phyloP scores from a whole-genome alignment of 2,329 filamentous ascomycete species.

The Penicillium sumatraense region DNA sequence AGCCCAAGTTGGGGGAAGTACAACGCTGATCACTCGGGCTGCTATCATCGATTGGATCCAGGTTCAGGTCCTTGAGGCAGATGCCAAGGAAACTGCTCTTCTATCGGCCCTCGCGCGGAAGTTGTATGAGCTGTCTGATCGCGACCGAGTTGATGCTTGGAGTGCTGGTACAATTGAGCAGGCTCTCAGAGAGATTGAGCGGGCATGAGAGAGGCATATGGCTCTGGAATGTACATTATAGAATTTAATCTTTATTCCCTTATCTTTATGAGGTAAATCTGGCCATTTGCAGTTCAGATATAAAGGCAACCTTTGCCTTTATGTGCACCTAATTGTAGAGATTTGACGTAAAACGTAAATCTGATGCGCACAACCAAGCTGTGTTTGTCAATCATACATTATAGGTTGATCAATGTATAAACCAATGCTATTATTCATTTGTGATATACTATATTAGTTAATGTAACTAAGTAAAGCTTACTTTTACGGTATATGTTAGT shows the following conservation, averaged over 20 bases:
- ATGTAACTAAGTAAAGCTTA: too few relatives aligned
- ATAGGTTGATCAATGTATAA: too few relatives aligned
- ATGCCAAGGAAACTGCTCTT: constrained; percentile 44
- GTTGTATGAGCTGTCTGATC: constrained; percentile 69
- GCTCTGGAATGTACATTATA: constrained; percentile 12
- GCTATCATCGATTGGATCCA: constrained; percentile 77
- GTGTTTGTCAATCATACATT: too few relatives aligned
- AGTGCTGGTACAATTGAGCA: constrained; percentile 56
- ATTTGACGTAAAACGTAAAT: too few relatives aligned
- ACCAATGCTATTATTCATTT: too few relatives aligned
- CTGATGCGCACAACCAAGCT: too few relatives aligned
- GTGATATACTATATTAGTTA: too few relatives aligned
- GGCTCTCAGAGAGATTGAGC: constrained; percentile 25
- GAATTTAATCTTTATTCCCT: neutral
- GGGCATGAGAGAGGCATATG: constrained; percentile 2
- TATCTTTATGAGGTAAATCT: neutral
- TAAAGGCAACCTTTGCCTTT: too few relatives aligned
- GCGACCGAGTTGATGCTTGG: constrained; percentile 69
- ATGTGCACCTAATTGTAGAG: too few relatives aligned
- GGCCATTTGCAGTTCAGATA: neutral
- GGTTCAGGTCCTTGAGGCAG: constrained; percentile 59
- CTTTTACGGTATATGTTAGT: too few relatives aligned
- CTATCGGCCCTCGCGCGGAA: constrained; percentile 62
- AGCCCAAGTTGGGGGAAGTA: constrained; percentile 72
- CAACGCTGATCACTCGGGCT: constrained; percentile 77